These are phyloP conservation scores for Berberis vulgaris DNA, from an alignment of 164 flowering plant genomes.

Conservation along the genomic window DNA sequence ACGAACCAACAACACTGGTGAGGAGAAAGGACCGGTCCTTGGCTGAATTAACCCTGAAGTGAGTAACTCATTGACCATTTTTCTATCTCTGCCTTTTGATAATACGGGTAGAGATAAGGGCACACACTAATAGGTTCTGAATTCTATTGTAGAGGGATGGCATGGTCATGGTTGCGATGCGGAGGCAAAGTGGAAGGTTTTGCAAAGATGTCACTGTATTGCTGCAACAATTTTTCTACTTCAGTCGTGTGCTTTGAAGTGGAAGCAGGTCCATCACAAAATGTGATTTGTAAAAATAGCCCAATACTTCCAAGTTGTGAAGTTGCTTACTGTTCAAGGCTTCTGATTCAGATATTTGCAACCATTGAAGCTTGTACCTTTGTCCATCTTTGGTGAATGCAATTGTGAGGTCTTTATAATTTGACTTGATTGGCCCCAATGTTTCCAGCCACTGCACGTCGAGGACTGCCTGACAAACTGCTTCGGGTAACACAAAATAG, in stretches of 20 bases:
- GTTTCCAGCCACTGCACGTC: background rate
- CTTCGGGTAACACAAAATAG: background rate
- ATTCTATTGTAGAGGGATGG: no score
- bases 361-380: background rate
- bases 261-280: background rate
- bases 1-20: background rate
- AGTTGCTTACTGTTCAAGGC: background rate
- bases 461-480: background rate
- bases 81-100: no score
- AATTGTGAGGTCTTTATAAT: background rate
- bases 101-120: no score
- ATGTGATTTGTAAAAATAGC: background rate
- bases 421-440: background rate
- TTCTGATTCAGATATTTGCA: background rate
- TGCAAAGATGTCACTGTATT: background rate
- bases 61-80: background rate
- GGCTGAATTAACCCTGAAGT: background rate
- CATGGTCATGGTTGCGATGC: background rate
- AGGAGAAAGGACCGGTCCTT: background rate
- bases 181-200: background rate
- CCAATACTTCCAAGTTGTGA: background rate
- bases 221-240: no score
- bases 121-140: background rate
- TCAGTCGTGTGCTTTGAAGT: background rate
- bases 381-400: background rate